A percentile compares a stretch with the other conserved stretches of the same genome.
phyloP scores from a whole-genome alignment of 345 rosid genomes.

The Gossypium arboreum region DNA sequence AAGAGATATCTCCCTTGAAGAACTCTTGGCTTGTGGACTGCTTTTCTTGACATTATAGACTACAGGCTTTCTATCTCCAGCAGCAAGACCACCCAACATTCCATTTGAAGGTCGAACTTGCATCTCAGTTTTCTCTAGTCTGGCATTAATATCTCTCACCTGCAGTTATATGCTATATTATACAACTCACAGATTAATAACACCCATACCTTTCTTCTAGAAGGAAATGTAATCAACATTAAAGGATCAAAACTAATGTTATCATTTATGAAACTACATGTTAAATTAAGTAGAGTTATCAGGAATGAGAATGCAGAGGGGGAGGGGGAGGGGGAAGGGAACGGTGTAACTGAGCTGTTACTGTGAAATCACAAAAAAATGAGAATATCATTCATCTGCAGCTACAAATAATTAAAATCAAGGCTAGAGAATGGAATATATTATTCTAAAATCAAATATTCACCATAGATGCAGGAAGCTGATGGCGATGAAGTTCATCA shows the following conservation, averaged over 20 bases:
- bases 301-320: background rate
- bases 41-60: slow-evolving; percentile 61
- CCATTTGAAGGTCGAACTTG: slow-evolving; percentile 60
- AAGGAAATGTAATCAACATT: background rate
- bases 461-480: slow-evolving; percentile 88
- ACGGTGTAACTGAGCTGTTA: background rate
- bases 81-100: slow-evolving; percentile 39
- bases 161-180: slow-evolving; percentile 31
- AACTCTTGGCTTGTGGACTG: slow-evolving; percentile 82
- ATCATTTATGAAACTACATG: slow-evolving; percentile 1
- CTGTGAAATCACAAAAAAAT: background rate
- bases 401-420: background rate
- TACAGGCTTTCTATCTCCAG: slow-evolving; percentile 58
- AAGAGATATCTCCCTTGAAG: slow-evolving; percentile 73
- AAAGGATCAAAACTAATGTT: background rate
- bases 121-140: slow-evolving; percentile 88
- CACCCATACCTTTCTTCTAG: slow-evolving; percentile 1
- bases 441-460: slow-evolving; percentile 23
- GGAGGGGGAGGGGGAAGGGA: background rate
- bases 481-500: slow-evolving; percentile 93
- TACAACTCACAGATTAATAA: background rate
- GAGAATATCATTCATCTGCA: slow-evolving; percentile 9
- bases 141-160: slow-evolving; percentile 96
- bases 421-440: slow-evolving; percentile 8
- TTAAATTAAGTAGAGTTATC: slow-evolving; percentile 9